Conservation (phyloP, 371 early-diverging fungal genomes). For the Mortierella sp. region DNA sequence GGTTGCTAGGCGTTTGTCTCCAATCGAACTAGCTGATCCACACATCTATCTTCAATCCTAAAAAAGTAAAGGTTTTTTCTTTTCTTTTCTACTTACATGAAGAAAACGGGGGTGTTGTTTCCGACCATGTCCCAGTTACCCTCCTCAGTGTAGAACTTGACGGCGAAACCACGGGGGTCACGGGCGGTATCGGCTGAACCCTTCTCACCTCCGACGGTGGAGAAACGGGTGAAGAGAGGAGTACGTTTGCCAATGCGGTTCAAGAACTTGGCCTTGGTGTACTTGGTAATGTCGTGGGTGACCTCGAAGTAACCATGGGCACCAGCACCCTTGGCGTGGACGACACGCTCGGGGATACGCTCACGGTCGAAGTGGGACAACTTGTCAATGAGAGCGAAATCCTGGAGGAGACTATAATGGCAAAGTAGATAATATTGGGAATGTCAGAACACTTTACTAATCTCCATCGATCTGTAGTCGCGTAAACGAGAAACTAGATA, state of each 20-base stretch:
- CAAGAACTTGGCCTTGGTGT: conserved; percentile 72
- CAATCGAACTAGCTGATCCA: not conserved
- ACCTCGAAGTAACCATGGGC: conserved; percentile 72
- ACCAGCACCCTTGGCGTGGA: conserved; percentile 88
- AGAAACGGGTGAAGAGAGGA: conserved; percentile 76
- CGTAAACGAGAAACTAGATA: not conserved
- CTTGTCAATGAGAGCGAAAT: conserved; percentile 84
- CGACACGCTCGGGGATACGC: conserved; percentile 87
- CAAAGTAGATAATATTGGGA: not conserved
- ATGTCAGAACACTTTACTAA: not conserved
- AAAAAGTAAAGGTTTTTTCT: too few relatives aligned
- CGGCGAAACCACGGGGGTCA: conserved; percentile 75
- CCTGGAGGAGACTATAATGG: conserved; percentile 64
- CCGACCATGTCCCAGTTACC: conserved; percentile 82
- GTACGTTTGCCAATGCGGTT: conserved; percentile 68
- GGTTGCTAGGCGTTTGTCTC: not conserved
- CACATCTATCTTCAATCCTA: not conserved
- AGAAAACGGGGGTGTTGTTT: conserved; percentile 77
- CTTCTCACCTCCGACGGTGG: conserved; percentile 76
- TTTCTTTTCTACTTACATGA: conserved; percentile 63
- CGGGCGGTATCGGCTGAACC: conserved; percentile 71
- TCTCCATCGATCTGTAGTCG: not conserved
- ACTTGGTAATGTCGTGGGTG: conserved; percentile 67
- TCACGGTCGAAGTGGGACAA: conserved; percentile 89
- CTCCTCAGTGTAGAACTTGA: conserved; percentile 81